Evolutionary conservation across 805 yeast genomes (phyloP).

Genomic region (Candida pseudoglaebosa): DNA sequence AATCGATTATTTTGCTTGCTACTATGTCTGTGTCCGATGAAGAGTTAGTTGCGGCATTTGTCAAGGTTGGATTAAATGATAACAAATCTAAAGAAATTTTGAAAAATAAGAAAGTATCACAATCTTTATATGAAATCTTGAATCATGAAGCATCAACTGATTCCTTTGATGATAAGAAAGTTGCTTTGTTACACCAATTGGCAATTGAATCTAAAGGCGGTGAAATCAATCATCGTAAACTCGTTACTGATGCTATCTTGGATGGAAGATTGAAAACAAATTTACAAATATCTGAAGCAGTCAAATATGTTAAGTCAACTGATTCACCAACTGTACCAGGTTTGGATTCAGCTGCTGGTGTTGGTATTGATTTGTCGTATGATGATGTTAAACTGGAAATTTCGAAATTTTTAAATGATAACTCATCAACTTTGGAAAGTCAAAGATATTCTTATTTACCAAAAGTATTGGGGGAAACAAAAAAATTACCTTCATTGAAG

Average conservation of each 20-base stretch:
- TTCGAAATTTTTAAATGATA: constrained; percentile 51
- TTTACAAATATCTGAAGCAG: constrained; percentile 77
- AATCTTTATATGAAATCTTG: constrained; percentile 60
- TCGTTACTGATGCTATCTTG: constrained; percentile 58
- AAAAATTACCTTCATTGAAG: constrained; percentile 68
- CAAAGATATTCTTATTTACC: constrained; percentile 82
- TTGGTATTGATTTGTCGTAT: constrained; percentile 68
- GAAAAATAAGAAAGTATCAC: constrained; percentile 82
- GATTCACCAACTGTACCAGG: constrained; percentile 28
- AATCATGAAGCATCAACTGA: constrained; percentile 30
- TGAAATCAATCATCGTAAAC: constrained; percentile 43
- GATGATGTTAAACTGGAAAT: constrained; percentile 62
- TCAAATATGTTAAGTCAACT: constrained; percentile 58
- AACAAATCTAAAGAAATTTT: constrained; percentile 73
- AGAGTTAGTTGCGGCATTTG: constrained; percentile 34
- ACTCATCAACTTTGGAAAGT: constrained; percentile 56
- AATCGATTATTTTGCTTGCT: no score
- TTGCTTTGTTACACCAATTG: constrained; percentile 68
- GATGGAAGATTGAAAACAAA: constrained; percentile 61
- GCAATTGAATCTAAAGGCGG: constrained; percentile 70
- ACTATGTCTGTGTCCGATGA: constrained; percentile 16
- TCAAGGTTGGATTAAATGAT: constrained; percentile 62
- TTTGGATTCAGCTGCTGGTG: constrained; percentile 66
- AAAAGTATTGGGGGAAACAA: constrained; percentile 69
- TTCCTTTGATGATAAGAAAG: constrained; percentile 52